Evolutionary conservation across 371 early-diverging fungal genomes (phyloP), one percentile per base, ranked within the genome.

Genomic region (Circinella umbellata): DNA sequence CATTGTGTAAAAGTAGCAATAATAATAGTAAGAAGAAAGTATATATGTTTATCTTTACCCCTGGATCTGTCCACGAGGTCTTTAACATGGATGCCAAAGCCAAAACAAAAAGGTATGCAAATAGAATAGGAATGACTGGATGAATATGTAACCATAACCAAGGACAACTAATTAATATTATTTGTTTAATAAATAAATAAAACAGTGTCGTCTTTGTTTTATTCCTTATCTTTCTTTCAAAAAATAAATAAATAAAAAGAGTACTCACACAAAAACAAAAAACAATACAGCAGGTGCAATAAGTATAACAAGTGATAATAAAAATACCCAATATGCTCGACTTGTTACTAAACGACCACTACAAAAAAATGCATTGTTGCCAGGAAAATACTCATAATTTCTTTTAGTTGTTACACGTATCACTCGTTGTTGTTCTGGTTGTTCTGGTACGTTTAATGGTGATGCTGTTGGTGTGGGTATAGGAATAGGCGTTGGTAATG

Each of bases 61-160:
- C 96, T 6, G 97, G 97, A 83, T 96, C 97, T 5, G 91, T 92
- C 83, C 93, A 92, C n/a, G 94, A 92, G 36, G 96, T 89, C 76
- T 88, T 90, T 59, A 93, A 81, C 91, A 95, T 92, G 8, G 92
- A 90, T 3, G 86, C 86, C 17, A 93, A 68, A 3, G 92, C 77
- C 36, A 93, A 74, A 0, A 90, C 76, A 67, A 91, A 90, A n/a
- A 94, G 55, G 61, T 91, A 94, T 4, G 76, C 90, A 76, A 94
- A 95, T 17, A 94, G 73, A 61, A 93, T 83, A 6, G 91, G 90
- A 17, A 88, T 75, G 3, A 85, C 92, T 17, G 89, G 88, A 73
- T 81, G 80, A 14, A 91, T 66, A 48, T 88, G 72, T 18, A 68
- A 59, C 89, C 90, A 93, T 67, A 93, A 68, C 73, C 85, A 93